Base-by-base conservation (phyloP, 176 grass and related monocot species). In the Tillandsia fasciculata region DNA sequence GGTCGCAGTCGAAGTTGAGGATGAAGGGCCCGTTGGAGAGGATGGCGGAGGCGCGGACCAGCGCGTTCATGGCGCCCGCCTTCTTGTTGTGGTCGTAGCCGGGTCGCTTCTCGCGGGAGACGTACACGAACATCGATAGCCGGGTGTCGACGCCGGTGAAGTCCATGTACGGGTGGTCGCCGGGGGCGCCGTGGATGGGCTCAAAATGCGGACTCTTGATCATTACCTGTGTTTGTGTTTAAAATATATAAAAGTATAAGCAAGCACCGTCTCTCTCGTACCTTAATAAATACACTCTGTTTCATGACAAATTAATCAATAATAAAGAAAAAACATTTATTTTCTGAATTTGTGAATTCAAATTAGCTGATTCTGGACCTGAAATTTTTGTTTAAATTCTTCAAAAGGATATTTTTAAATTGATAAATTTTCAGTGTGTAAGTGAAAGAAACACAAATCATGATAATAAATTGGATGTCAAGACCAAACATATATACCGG, bases 1-100 rank as follows among this genome's bases (percentile, higher is more conserved):
- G 92, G 71, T 96, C 92, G 79, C 92, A 91, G 75, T 96, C 92
- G 79, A 96, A 91, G 88, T 96, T 96, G 81, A 96, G 78, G 68
- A 96, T 81, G 79, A 96, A 96, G n/a, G 92, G 78, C 0, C 88
- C 92, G 15, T 96, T 96, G 53, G 92, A 96, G 5, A 96, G 79
- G 71, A 97, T 67, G 1, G 89, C 93, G 11, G 93, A 92, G 64
- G 93, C 86, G 48, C 89, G 86, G 17, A 97, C 89, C 76, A 92
- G 76, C 50, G 93, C 86, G 77, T 90, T 97, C 93, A 97, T 90
- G 64, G 89, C 89, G 71, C 93, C 93, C 0, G 93, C 93, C 77
- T 97, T 97, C 81, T 90, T 92, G 78, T 97, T 92, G 77, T 97
- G 89, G 81, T 85, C 93, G 70, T 90, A 87, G 3, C 86, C 93